A percentile compares a stretch with the other conserved stretches of the same genome.
Conservation (phyloP, 148 eudicot species). For the Oxyria digyna region DNA sequence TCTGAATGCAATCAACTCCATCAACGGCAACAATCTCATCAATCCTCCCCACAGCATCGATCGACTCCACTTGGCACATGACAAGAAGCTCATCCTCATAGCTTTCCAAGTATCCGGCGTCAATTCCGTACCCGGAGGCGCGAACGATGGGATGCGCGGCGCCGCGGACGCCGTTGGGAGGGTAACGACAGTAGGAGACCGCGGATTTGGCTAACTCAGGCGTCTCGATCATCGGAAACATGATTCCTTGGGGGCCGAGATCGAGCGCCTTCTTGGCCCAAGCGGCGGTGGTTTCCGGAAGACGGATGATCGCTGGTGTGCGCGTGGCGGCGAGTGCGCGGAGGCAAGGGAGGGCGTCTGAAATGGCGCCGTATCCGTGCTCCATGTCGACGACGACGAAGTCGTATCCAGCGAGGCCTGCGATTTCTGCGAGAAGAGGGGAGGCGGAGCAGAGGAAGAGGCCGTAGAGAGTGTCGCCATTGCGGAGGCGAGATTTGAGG, state of each 20-base stretch:
- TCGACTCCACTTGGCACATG: constrained; percentile 85
- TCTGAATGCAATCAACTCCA: constrained; percentile 78
- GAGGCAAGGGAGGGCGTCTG: constrained; percentile 53
- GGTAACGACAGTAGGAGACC: constrained; percentile 70
- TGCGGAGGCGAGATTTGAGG: constrained; percentile 48
- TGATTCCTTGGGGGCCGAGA: constrained; percentile 79
- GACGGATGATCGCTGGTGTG: constrained; percentile 61
- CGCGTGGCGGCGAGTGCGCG: constrained; percentile 52
- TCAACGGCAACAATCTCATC: constrained; percentile 73
- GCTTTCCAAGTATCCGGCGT: constrained; percentile 41
- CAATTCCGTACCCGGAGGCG: constrained; percentile 72
- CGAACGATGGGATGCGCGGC: constrained; percentile 73
- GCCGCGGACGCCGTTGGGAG: constrained; percentile 78
- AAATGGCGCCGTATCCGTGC: constrained; percentile 65
- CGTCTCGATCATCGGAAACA: constrained; percentile 74
- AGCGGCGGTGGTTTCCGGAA: constrained; percentile 45
- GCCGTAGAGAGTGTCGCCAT: constrained; percentile 73
- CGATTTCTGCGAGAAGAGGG: constrained; percentile 75
- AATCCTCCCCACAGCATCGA: constrained; percentile 37
- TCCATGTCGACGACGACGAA: constrained; percentile 86
- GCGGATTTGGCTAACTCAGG: constrained; percentile 44
- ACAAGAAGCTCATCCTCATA: constrained; percentile 59
- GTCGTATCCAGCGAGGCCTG: constrained; percentile 72
- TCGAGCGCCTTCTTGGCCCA: constrained; percentile 96
- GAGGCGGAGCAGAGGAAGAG: constrained; percentile 66